These are phyloP conservation scores for Glutinoglossum americanum DNA, from an alignment of 495 filamentous ascomycete species.

Conservation along the genomic window DNA sequence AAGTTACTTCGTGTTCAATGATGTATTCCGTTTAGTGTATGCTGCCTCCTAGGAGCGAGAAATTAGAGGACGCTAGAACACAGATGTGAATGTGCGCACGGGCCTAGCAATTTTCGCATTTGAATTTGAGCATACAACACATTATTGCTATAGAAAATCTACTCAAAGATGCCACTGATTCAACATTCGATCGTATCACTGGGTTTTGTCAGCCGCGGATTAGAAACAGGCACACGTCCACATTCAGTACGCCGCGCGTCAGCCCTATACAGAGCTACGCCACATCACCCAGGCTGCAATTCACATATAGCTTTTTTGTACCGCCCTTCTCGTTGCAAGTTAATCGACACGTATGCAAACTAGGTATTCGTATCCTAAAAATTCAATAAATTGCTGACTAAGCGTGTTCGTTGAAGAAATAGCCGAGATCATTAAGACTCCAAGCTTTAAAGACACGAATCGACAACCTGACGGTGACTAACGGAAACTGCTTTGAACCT, in stretches of 20 bases:
- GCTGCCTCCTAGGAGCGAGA: neutral
- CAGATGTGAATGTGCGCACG: neutral
- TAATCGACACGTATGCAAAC: too few species aligned
- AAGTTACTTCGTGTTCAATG: conserved; percentile 73
- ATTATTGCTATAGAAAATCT: neutral
- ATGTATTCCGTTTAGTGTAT: conserved; percentile 75
- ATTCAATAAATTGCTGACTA: neutral
- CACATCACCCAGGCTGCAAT: neutral
- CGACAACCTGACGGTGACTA: neutral
- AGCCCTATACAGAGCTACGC: neutral
- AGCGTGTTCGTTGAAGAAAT: neutral
- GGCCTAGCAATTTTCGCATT: neutral
- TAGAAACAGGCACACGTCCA: neutral
- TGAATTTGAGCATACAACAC: neutral
- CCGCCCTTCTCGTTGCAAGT: neutral
- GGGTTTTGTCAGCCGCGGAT: neutral
- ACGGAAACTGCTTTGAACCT: neutral
- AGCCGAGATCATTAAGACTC: neutral
- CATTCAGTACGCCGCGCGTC: neutral
- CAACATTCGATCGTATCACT: neutral
- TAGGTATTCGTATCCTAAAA: too few species aligned
- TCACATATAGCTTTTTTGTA: neutral
- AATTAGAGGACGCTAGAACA: neutral
- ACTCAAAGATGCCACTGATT: neutral
- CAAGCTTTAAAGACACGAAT: neutral